Evolutionary conservation across 371 early-diverging fungal genomes (phyloP).

Genomic region (Mortierella sp.): DNA sequence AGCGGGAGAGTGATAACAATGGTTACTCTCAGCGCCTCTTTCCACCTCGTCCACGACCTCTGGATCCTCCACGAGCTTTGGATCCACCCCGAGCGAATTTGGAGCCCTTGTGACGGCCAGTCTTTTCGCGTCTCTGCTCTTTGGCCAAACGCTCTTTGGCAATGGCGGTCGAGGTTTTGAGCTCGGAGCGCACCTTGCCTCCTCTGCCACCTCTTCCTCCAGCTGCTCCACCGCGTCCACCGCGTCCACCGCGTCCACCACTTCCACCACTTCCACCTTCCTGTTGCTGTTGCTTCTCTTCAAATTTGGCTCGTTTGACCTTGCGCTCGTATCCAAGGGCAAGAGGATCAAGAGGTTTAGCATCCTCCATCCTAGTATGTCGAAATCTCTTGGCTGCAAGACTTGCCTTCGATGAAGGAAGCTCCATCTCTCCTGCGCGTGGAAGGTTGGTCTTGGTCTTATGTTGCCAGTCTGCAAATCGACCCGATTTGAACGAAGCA

Average conservation of each 20-base stretch:
- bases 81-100: slow-evolving; percentile 38
- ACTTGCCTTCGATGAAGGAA: slow-evolving; percentile 56
- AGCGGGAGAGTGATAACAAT: neutral
- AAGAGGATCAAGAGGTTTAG: slow-evolving; percentile 72
- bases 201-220: slow-evolving; percentile 59
- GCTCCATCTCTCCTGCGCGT: slow-evolving; percentile 88
- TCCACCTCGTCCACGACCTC: slow-evolving; percentile 45
- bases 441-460: slow-evolving; percentile 84
- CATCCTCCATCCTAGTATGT: slow-evolving; percentile 69
- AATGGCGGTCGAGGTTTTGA: slow-evolving; percentile 86
- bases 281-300: slow-evolving; percentile 60
- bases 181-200: slow-evolving; percentile 71
- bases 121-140: slow-evolving; percentile 81
- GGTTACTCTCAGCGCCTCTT: neutral
- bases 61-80: slow-evolving; percentile 43
- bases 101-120: slow-evolving; percentile 63
- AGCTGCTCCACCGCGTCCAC: slow-evolving; percentile 59
- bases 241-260: slow-evolving; percentile 49
- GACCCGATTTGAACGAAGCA: slow-evolving; percentile 89
- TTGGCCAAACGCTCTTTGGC: slow-evolving; percentile 82
- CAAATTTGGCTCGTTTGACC: slow-evolving; percentile 68
- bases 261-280: slow-evolving; percentile 25
- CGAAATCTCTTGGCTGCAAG: slow-evolving; percentile 65
- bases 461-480: slow-evolving; percentile 89
- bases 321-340: slow-evolving; percentile 74